phyloP scores from a whole-genome alignment of 2,329 filamentous ascomycete species.

The Aspergillus proliferans region DNA sequence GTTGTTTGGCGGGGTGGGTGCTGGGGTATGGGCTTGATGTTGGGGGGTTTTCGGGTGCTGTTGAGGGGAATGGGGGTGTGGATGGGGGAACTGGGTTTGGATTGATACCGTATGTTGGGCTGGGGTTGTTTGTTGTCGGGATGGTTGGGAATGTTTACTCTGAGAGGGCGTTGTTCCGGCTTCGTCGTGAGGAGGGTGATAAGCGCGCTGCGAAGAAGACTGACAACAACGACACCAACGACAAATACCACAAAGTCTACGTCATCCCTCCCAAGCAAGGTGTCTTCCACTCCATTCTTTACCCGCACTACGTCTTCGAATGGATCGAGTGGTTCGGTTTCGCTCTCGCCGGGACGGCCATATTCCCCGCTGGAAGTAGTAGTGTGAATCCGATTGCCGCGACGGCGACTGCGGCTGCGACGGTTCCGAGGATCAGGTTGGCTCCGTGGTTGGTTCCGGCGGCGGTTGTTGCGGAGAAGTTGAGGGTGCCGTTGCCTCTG shows the following conservation, averaged over 20 bases:
- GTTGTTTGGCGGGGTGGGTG: constrained; percentile 72
- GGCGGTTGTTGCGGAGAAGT: constrained; percentile 20
- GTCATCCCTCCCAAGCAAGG: constrained; percentile 74
- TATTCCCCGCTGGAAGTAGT: constrained; percentile 18
- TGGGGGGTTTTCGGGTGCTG: constrained; percentile 12
- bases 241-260: constrained; percentile 72
- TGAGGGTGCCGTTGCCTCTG: constrained; percentile 48
- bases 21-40: constrained; percentile 63
- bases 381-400: constrained; percentile 1
- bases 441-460: constrained; percentile 33
- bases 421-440: constrained; percentile 21
- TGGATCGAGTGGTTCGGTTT: constrained; percentile 96
- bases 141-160: constrained; percentile 78
- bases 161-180: constrained; percentile 82
- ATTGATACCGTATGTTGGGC: constrained; percentile 52
- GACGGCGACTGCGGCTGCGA: neutral
- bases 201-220: constrained; percentile 48
- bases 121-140: constrained; percentile 69
- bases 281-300: constrained; percentile 75
- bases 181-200: constrained; percentile 62
- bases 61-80: neutral
- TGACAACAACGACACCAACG: constrained; percentile 25
- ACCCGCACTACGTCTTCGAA: constrained; percentile 91
- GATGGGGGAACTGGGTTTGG: neutral
- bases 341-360: constrained; percentile 52